Base-by-base conservation (phyloP, 2,329 filamentous ascomycete genomes). In the Ustilaginoidea virens region DNA sequence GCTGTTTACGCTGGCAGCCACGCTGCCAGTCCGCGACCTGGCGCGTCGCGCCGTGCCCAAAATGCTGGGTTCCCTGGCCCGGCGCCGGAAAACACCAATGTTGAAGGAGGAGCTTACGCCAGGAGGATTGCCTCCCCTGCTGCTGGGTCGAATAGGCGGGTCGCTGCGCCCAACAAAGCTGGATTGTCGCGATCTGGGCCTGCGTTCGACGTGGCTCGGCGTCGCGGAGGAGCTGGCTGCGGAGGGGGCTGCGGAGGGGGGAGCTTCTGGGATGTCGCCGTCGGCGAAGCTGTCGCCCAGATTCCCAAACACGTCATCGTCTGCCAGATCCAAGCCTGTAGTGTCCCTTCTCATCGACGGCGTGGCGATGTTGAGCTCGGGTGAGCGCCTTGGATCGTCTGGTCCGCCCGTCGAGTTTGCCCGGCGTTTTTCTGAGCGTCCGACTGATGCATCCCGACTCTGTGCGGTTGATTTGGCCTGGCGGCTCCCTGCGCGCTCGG, bases 11-110 rank as follows among this genome's bases (percentile, higher is more conserved):
- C 32, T 34, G 8, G 25, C 32, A 3, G 31, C 24, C 4, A 30
- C 20, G 15, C 33, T 35, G 8, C 33, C 27, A 4, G 41, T 50
- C 44, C 53, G 42, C n/a, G 44, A 44, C 15, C 46, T 44, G 13
- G 52, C 45, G 33, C 52, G 67, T 35, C 63, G 60, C 3, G 56
- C 55, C 1, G 64, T 63, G 5, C 67, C 63, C 23, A 76, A 46
- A 31, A 76, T 74, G 45, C 71, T 76, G 2, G 68, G 69, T 44
- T 76, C 69, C 25, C 71, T 56, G 12, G 57, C 56, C 25, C 71
- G 60, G 22, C 69, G 55, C 43, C 59, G 64, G 46, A 76, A 76
- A 5, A 59, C 50, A 10, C 67, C 68, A 28, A 74, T 60, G 33
- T 66, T 74, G 40, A 69, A 58, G 0, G 57, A 59, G 1, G 61